Evolutionary conservation across 768 basidiomycete genomes (phyloP), one percentile per base, ranked within the genome.

Genomic region (Lactarius sp.): DNA sequence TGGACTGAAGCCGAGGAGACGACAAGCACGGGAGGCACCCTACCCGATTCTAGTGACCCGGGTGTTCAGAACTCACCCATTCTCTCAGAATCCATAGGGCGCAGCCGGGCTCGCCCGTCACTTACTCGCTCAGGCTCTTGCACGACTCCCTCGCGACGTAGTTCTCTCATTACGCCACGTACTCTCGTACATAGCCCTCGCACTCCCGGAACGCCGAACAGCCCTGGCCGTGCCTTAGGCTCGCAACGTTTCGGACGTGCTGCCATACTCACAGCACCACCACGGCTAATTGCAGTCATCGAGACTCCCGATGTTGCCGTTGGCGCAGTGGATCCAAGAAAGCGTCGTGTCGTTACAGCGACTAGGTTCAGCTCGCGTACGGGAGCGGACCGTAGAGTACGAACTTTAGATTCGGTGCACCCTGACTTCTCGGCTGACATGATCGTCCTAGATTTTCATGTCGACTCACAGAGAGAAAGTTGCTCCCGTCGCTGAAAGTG

Each of bases 301-400:
- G 90, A 90, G 73, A 93, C 90, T 10, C 90, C 92, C 0, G 93
- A 94, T 71, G 86, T 93, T 9, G 92, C 86, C n/a, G 84, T 92
- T 42, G 93, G 93, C 9, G 90, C 92, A 27, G 89, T 94, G 9
- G 93, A 95, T 73, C 85, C 90, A 18, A 78, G 81, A 73, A 92
- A 94, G 79, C 79, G 88, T 68, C 77, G 93, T 53, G 90, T 94
- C 1, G 87, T 92, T 14, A 93, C 91, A 59, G 89, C 90, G 7
- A 96, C 92, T 18, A 77, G 93, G 64, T 95, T 94, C 71, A 93
- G 92, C 71, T 86, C 89, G 27, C 78, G 94, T 60, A 77, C 81
- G 6, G 94, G 92, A 2, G 91, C 93, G 31, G 86, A 91, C 76
- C 79, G 92, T 54, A 80, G 88, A 78, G 92, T 93, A 61, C 62